Evolutionary conservation across 495 filamentous ascomycete genomes (phyloP), one percentile per base, ranked within the genome.

Genomic region (Hypoxylon perforatum): DNA sequence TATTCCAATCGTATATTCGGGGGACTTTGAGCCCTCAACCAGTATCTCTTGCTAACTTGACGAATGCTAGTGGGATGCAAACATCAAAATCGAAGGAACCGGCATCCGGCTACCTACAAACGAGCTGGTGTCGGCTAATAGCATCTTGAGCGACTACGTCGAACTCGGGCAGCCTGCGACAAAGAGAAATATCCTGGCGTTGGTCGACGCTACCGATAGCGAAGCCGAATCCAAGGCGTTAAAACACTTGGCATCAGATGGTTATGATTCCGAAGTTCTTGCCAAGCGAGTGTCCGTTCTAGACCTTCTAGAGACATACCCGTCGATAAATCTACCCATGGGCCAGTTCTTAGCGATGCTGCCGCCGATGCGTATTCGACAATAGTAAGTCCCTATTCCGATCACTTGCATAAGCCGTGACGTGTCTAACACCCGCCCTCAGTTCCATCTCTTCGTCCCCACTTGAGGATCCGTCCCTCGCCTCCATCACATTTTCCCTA

Each of bases 161-260:
- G 89, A 92, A 65, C 81, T 92, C 17, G 82, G 78, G n/a, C 84
- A 86, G 21, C 86, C 87, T 0, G 88, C 86, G 0, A 87, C 86
- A 14, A 71, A 67, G 15, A 67, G 75, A 17, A 73, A 75, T 23
- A 56, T 77, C 10, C 63, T 57, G 17, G 53, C 54, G 8, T 57
- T 77, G 17, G 71, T 71, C 1, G 57, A 63, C 14, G 59, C 59
- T 7, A 57, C 75, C 10, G 44, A 65, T 11, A 67, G 44, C 15
- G 46, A 56, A 30, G 68, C 65, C 0, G 64, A 62, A 1, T 55
- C 63, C 10, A 38, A 39, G 17, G 54, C 23, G 9, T 57, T 76
- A 6, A 36, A 57, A 4, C 48, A 35, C 0, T 53, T 75, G 7
- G 49, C 61, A 28, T n/a, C 65, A 0, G 71, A 73, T 11, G n/a